phyloP scores from a whole-genome alignment of 805 yeast genomes.

The Starmerella potacharoeniae region DNA sequence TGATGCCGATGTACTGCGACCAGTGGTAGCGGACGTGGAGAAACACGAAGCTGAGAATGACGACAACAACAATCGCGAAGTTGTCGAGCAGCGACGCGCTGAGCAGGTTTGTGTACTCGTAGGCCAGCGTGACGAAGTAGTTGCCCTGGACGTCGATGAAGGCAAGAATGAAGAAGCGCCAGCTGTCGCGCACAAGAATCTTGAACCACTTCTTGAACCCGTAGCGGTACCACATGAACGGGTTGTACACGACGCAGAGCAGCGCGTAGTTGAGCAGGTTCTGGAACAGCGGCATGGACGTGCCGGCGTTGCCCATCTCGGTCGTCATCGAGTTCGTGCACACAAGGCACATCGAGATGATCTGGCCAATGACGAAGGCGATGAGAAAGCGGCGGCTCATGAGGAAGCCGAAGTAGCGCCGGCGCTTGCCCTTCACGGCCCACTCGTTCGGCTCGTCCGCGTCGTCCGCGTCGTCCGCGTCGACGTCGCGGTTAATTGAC shows the following conservation, averaged over 20 bases:
- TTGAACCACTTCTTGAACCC: conserved; percentile 31
- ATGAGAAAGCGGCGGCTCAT: conserved; percentile 32
- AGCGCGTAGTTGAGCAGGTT: conserved; percentile 33
- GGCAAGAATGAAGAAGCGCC: conserved; percentile 35
- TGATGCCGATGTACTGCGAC: conserved; percentile 34
- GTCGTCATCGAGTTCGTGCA: conserved; percentile 37
- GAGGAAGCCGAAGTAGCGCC: conserved; percentile 26
- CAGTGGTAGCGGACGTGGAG: conserved; percentile 37
- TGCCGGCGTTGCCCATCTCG: conserved; percentile 30
- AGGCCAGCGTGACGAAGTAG: conserved; percentile 37
- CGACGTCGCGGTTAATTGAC: background rate
- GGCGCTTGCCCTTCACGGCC: conserved; percentile 11
- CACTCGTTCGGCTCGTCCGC: conserved; percentile 4
- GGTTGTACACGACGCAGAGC: conserved; percentile 31
- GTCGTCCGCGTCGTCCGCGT: conserved; percentile 4
- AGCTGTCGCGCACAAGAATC: conserved; percentile 29
- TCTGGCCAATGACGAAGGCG: conserved; percentile 34
- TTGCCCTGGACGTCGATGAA: conserved; percentile 39
- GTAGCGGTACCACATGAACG: conserved; percentile 31
- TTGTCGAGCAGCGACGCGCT: conserved; percentile 36
- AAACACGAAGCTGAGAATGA: conserved; percentile 33
- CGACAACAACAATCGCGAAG: conserved; percentile 37
- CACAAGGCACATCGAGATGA: conserved; percentile 32
- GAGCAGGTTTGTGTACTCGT: conserved; percentile 34
- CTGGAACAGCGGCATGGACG: conserved; percentile 37